A percentile compares a stretch with the other conserved stretches of the same genome.
Conservation (phyloP, 2,329 filamentous ascomycete genomes). For the Pestalotiopsis sp. region DNA sequence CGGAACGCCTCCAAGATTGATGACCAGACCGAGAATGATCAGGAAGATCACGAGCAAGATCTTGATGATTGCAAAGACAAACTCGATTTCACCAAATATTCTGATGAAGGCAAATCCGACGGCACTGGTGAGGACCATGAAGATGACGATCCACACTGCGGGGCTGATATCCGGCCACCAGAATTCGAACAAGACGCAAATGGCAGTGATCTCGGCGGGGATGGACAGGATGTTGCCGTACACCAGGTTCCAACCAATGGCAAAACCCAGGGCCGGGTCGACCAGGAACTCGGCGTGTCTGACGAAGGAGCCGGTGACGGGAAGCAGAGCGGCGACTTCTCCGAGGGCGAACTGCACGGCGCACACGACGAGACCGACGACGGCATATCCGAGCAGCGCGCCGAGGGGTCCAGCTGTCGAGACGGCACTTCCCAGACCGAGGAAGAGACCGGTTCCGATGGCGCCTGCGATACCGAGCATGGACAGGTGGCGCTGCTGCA, state of each 20-base stretch:
- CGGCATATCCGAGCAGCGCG: constrained; percentile 54
- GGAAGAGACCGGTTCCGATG: constrained; percentile 64
- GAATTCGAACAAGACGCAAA: constrained; percentile 63
- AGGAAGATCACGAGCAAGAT: constrained; percentile 64
- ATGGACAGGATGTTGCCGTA: constrained; percentile 58
- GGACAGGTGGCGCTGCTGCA: constrained; percentile 59
- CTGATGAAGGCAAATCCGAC: constrained; percentile 62
- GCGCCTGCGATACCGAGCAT: constrained; percentile 66
- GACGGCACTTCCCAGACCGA: constrained; percentile 58
- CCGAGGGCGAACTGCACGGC: constrained; percentile 62
- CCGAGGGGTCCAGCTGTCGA: constrained; percentile 51
- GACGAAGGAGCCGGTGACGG: constrained; percentile 65
- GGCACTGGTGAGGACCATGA: constrained; percentile 54
- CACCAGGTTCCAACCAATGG: constrained; percentile 56
- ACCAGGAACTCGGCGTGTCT: constrained; percentile 63
- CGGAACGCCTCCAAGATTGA: constrained; percentile 64
- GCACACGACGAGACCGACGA: constrained; percentile 58
- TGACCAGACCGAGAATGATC: constrained; percentile 63
- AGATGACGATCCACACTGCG: constrained; percentile 53
- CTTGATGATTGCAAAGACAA: constrained; percentile 55
- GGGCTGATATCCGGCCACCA: constrained; percentile 67
- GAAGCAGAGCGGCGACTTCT: constrained; percentile 61
- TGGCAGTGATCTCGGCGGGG: constrained; percentile 64
- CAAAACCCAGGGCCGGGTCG: constrained; percentile 61
- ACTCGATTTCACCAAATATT: constrained; percentile 63